These are phyloP conservation scores for Arthrinium phaeospermum DNA, from an alignment of 2,329 filamentous ascomycete species.

Conservation along the genomic window DNA sequence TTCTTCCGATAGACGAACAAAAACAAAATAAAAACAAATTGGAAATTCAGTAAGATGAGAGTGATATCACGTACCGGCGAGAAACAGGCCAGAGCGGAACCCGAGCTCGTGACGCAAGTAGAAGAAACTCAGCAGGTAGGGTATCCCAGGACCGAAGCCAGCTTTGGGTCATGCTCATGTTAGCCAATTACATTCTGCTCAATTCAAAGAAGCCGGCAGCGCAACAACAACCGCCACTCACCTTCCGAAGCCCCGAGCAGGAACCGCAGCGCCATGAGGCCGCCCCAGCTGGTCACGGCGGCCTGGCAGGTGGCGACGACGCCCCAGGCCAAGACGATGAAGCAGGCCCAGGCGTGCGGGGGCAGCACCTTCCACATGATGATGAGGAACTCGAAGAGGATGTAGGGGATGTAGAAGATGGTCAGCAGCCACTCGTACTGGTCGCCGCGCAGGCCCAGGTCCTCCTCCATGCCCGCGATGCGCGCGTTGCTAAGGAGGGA, in stretches of 20 bases:
- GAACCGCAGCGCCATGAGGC: slow-evolving; percentile 39
- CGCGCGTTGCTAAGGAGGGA: not conserved
- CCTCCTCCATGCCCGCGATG: slow-evolving; percentile 19
- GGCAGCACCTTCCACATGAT: slow-evolving; percentile 50
- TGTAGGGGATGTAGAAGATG: slow-evolving; percentile 52
- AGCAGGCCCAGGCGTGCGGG: slow-evolving; percentile 37
- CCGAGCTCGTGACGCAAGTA: slow-evolving; percentile 52
- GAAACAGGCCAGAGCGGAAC: slow-evolving; percentile 42
- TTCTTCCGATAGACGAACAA: not conserved
- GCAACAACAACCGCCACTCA: not conserved
- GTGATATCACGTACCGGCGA: slow-evolving; percentile 29
- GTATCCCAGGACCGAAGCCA: slow-evolving; percentile 40
- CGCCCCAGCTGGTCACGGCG: slow-evolving; percentile 37
- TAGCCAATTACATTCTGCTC: not conserved
- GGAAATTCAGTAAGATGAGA: too few species aligned
- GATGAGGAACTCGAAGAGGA: slow-evolving; percentile 48
- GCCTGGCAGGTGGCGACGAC: slow-evolving; percentile 39
- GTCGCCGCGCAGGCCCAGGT: not conserved
- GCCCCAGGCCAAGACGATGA: slow-evolving; percentile 31
- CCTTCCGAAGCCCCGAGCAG: slow-evolving; percentile 39
- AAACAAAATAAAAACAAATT: too few species aligned
- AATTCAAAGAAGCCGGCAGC: too few species aligned
- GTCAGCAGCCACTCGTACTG: slow-evolving; percentile 45
- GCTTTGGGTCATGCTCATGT: slow-evolving; percentile 20
- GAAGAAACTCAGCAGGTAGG: slow-evolving; percentile 43